Evolutionary conservation across 768 basidiomycete genomes (phyloP).

Genomic region (Flagelloscypha sp.): DNA sequence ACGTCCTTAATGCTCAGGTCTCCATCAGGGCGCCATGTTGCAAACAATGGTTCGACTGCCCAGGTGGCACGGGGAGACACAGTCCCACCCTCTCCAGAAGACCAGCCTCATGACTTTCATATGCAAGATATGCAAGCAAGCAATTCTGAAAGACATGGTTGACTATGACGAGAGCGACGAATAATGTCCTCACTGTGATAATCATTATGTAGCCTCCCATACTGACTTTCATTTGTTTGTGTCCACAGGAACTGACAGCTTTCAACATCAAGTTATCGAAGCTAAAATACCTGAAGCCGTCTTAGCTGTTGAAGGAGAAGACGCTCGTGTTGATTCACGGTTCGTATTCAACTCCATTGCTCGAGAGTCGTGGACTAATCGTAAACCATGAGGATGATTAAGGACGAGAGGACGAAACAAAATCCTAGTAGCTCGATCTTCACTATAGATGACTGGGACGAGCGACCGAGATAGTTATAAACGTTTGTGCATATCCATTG

Average conservation of each 20-base stretch:
- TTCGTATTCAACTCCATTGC: slow-evolving; percentile 27
- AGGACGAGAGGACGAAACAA: slow-evolving; percentile 71
- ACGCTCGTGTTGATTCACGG: slow-evolving; percentile 82
- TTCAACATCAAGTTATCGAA: slow-evolving; percentile 62
- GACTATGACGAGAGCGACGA: slow-evolving; percentile 95
- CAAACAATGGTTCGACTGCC: slow-evolving; percentile 95
- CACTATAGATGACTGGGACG: slow-evolving; percentile 33
- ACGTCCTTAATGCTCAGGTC: slow-evolving; percentile 93
- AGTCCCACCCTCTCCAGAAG: slow-evolving; percentile 64
- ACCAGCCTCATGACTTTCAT: slow-evolving; percentile 79
- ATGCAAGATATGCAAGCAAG: slow-evolving; percentile 91
- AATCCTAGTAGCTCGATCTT: slow-evolving; percentile 43
- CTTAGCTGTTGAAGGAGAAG: slow-evolving; percentile 84
- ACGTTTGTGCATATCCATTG: too few species aligned
- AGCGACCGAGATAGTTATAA: slow-evolving; percentile 41
- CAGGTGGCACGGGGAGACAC: slow-evolving; percentile 89
- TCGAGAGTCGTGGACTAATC: slow-evolving; percentile 2
- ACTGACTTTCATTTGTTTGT: too few species aligned
- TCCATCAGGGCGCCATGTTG: slow-evolving; percentile 95
- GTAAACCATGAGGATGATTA: slow-evolving; percentile 59
- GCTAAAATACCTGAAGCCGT: slow-evolving; percentile 87
- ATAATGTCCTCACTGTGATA: slow-evolving; percentile 97
- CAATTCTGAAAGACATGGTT: slow-evolving; percentile 92
- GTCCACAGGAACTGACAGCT: neutral
- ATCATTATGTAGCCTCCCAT: slow-evolving; percentile 79